These are phyloP conservation scores for Plantago major DNA, from an alignment of 257 asterid genomes.

Conservation along the genomic window DNA sequence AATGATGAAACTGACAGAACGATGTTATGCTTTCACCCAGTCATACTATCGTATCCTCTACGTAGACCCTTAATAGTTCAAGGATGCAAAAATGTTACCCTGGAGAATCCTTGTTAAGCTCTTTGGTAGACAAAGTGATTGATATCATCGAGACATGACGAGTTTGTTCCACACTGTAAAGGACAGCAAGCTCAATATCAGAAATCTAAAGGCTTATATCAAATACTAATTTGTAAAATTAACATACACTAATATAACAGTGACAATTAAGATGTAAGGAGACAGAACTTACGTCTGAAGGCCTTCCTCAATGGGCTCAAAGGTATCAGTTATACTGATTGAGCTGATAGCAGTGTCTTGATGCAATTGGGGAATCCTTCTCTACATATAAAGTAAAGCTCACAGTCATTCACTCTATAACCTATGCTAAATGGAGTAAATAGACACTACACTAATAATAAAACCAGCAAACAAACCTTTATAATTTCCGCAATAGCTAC, in stretches of 20 bases:
- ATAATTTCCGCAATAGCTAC: slow-evolving; percentile 79
- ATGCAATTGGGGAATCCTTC: slow-evolving; percentile 73
- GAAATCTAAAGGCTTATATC: neutral
- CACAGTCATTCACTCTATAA: slow-evolving; percentile 10
- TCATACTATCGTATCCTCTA: neutral
- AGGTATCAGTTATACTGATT: slow-evolving; percentile 78
- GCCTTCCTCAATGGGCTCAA: slow-evolving; percentile 99
- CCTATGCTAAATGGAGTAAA: neutral
- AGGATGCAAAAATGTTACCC: slow-evolving; percentile 47
- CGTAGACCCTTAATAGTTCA: too few species aligned
- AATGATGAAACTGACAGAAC: neutral
- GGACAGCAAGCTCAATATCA: slow-evolving; percentile 11
- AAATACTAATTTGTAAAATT: too few species aligned
- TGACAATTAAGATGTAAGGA: too few species aligned
- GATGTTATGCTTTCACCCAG: neutral
- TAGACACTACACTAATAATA: neutral
- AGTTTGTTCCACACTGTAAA: slow-evolving; percentile 90
- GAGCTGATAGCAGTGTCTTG: slow-evolving; percentile 90
- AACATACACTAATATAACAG: too few species aligned
- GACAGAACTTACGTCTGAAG: slow-evolving; percentile 69
- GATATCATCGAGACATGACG: slow-evolving; percentile 97
- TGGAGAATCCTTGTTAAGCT: slow-evolving; percentile 83
- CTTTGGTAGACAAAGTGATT: slow-evolving; percentile 69
- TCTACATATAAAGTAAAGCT: slow-evolving; percentile 38
- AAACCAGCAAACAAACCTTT: slow-evolving; percentile 40